Evolutionary conservation across 2,329 filamentous ascomycete species (phyloP).

Genomic region (Colletotrichum lindemuthianum): DNA sequence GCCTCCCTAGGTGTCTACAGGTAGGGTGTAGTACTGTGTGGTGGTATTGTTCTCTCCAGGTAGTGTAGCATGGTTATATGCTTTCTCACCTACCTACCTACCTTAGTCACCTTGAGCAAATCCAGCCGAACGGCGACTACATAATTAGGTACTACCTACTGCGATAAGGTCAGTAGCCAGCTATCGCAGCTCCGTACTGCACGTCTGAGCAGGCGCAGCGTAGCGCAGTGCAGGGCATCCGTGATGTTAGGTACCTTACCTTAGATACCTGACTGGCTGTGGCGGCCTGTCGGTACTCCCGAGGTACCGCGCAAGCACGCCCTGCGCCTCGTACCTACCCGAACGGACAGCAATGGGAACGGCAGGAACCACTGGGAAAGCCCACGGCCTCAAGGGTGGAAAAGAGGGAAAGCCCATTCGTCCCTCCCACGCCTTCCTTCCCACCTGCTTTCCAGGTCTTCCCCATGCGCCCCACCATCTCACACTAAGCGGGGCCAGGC

Average conservation of each 20-base stretch:
- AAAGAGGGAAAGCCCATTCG: conserved; percentile 8
- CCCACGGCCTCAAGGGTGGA: not conserved
- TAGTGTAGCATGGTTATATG: no score
- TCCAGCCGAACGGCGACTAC: no score
- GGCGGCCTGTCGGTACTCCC: conserved; percentile 16
- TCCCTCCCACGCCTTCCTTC: not conserved
- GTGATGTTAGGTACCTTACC: not conserved
- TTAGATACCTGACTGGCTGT: not conserved
- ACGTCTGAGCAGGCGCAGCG: not conserved
- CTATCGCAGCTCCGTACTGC: not conserved
- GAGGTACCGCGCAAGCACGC: conserved; percentile 15
- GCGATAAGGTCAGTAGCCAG: no score
- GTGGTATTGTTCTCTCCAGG: no score
- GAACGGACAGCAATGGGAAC: conserved; percentile 18
- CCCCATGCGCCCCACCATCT: conserved; percentile 15
- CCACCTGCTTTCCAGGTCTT: not conserved
- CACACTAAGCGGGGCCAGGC: conserved; percentile 29
- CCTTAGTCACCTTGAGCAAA: not conserved
- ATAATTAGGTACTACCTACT: no score
- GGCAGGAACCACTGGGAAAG: conserved; percentile 25
- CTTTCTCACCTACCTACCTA: no score
- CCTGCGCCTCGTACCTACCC: conserved; percentile 19
- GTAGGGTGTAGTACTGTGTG: no score
- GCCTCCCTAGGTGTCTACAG: not conserved
- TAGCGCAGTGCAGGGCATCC: not conserved